These are phyloP conservation scores for Jamesozyma lodderae DNA, from an alignment of 805 yeast species.

Conservation along the genomic window DNA sequence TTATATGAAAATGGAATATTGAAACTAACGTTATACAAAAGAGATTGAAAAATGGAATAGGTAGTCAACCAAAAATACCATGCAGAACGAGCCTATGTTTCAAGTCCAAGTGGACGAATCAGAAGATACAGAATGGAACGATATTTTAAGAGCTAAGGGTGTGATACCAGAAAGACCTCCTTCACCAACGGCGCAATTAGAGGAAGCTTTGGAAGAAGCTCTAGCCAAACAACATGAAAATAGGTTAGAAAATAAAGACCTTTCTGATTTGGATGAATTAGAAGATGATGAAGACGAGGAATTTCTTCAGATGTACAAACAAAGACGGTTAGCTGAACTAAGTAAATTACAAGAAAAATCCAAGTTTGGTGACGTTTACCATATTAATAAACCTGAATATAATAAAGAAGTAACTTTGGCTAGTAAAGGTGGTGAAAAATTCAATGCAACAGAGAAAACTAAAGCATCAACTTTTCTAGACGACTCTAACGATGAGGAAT, in stretches of 20 bases:
- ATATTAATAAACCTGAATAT: slow-evolving; percentile 82
- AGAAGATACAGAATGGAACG: slow-evolving; percentile 99
- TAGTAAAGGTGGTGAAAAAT: slow-evolving; percentile 34
- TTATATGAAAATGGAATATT: no score
- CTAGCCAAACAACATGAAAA: slow-evolving; percentile 70
- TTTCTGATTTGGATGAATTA: slow-evolving; percentile 76
- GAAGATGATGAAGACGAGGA: slow-evolving; percentile 95
- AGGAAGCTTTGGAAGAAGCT: slow-evolving; percentile 81
- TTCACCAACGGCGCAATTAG: slow-evolving; percentile 78
- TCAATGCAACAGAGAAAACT: background rate
- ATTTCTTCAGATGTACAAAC: slow-evolving; percentile 67
- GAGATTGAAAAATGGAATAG: background rate
- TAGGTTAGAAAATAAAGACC: slow-evolving; percentile 63
- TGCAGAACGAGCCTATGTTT: slow-evolving; percentile 45
- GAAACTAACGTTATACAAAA: no score
- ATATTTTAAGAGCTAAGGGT: slow-evolving; percentile 81
- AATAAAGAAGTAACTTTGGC: slow-evolving; percentile 77
- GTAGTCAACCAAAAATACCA: slow-evolving; percentile 3
- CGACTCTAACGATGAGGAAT: slow-evolving; percentile 2
- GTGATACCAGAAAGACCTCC: slow-evolving; percentile 87
- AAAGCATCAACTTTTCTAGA: slow-evolving; percentile 1
- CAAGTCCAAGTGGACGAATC: slow-evolving; percentile 86
- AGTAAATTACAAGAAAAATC: slow-evolving; percentile 45
- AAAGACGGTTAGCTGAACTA: slow-evolving; percentile 69
- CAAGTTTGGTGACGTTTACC: slow-evolving; percentile 67